Conservation (phyloP, 305 asterid genomes). For the Nicotiana rustica region DNA sequence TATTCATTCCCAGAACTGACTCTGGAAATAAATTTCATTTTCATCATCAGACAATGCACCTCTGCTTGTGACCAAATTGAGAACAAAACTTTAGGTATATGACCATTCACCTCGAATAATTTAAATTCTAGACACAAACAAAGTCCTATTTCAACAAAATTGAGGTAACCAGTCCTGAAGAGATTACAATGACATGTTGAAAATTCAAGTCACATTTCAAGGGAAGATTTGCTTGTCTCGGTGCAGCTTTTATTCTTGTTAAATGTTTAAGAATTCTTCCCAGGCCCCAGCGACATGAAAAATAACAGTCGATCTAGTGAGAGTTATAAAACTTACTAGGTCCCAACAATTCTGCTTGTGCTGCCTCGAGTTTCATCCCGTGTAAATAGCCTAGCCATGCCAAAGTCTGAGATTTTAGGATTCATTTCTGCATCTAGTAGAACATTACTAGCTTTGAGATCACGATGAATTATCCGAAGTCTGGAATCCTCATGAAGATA, state of each 20-base stretch:
- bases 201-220: not conserved
- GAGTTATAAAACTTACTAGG: constrained; percentile 23
- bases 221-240: not conserved
- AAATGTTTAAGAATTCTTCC: not conserved
- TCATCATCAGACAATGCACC: not conserved
- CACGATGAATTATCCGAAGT: constrained; percentile 41
- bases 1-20: not conserved
- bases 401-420: constrained; percentile 38
- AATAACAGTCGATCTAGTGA: not conserved
- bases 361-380: constrained; percentile 16
- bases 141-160: not conserved
- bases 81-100: not conserved
- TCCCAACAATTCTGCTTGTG: constrained; percentile 24
- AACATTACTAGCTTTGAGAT: constrained; percentile 43
- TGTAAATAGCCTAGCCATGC: constrained; percentile 30
- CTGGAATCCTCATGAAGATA: constrained; percentile 37
- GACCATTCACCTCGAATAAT: not conserved
- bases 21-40: not conserved
- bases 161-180: not conserved
- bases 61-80: not conserved
- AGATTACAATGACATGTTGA: not conserved
- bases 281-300: not conserved
- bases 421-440: constrained; percentile 36
- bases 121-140: not conserved
- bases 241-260: not conserved